phyloP scores from a whole-genome alignment of 768 basidiomycete genomes.

The Termitomyces sp. region DNA sequence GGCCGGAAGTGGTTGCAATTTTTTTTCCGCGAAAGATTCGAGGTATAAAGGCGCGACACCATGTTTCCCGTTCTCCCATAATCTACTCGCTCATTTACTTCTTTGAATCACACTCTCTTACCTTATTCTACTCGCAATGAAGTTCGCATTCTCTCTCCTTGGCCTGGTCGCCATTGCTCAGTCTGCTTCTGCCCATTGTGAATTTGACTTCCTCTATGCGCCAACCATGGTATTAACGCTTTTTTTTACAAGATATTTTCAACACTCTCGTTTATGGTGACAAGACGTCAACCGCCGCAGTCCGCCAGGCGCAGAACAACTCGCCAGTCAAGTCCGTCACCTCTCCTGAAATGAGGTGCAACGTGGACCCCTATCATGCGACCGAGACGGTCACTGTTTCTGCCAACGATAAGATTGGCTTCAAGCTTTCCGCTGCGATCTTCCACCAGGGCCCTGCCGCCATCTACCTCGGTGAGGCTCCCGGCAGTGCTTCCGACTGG shows the following conservation, averaged over 20 bases:
- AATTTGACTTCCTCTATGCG: not conserved
- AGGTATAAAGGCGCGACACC: not conserved
- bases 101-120: conserved; percentile 2
- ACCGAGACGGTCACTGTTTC: conserved; percentile 28
- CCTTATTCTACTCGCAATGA: conserved; percentile 14
- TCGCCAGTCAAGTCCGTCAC: conserved; percentile 35
- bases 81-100: not conserved
- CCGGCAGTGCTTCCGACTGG: conserved; percentile 29
- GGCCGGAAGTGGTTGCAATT: not conserved
- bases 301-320: conserved; percentile 35
- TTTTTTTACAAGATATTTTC: conserved; percentile 23
- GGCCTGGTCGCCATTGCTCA: conserved; percentile 16
- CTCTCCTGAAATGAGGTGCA: conserved; percentile 32
- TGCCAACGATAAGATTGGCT: conserved; percentile 26
- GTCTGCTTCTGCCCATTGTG: conserved; percentile 13
- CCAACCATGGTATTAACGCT: not conserved
- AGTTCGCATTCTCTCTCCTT: conserved; percentile 16
- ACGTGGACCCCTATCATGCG: conserved; percentile 27
- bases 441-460: conserved; percentile 36
- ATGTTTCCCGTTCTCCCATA: not conserved
- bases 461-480: conserved; percentile 37
- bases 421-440: conserved; percentile 27
- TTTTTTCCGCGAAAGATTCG: not conserved
- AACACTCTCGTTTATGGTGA: conserved; percentile 21
- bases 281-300: conserved; percentile 20